phyloP scores from a whole-genome alignment of 192 early-diverging fungal species.

The Glomus cerebriforme region DNA sequence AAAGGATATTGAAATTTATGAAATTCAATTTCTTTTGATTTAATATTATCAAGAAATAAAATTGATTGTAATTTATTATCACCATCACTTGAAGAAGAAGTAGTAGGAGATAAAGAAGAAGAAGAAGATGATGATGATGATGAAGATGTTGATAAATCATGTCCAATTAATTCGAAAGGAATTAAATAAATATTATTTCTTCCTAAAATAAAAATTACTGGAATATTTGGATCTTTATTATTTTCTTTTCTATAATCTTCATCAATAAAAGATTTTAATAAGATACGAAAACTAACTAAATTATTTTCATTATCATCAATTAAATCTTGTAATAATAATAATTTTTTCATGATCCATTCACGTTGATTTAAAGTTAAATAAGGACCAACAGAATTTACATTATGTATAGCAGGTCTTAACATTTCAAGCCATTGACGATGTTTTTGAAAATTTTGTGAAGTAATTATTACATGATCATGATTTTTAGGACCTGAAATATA shows the following conservation, averaged over 20 bases:
- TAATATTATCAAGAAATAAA: background rate
- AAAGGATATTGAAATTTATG: slow-evolving; percentile 25
- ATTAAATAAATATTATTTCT: slow-evolving; percentile 20
- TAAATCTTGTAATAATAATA: background rate
- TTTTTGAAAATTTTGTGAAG: background rate
- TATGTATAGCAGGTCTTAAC: background rate
- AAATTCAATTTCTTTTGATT: slow-evolving; percentile 9
- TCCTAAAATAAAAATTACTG: slow-evolving; percentile 17
- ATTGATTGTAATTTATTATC: too few species aligned
- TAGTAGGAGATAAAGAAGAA: too few species aligned
- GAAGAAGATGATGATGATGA: too few species aligned
- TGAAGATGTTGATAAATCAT: background rate
- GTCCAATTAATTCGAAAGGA: background rate
- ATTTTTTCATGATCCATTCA: background rate
- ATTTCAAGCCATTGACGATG: slow-evolving; percentile 1
- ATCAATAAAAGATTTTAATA: slow-evolving; percentile 1
- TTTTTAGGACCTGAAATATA: background rate
- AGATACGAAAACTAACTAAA: background rate
- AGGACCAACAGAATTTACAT: background rate
- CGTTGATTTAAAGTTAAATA: slow-evolving; percentile 1
- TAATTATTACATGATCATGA: background rate
- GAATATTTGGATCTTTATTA: background rate
- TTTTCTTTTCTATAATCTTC: background rate
- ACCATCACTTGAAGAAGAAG: too few species aligned
- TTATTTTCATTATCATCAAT: slow-evolving; percentile 12